Evolutionary conservation across 169 alveolate species (phyloP).

Genomic region (Miamiensis avidus): DNA sequence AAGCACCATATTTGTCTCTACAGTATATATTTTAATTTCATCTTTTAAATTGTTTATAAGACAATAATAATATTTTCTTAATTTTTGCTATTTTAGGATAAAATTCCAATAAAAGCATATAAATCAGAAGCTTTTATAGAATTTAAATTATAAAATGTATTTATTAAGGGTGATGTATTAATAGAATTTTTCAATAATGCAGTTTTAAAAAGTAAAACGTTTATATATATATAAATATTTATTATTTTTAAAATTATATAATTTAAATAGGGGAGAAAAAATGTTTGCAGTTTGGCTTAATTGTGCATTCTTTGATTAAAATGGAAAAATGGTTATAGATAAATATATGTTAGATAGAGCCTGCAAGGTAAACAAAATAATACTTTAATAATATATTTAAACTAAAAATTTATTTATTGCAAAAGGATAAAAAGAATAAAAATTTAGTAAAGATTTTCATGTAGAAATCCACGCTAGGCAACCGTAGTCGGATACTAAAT

Average conservation of each 20-base stretch:
- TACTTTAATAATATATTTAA: not conserved
- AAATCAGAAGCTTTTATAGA: constrained; percentile 38
- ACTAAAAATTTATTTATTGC: not conserved
- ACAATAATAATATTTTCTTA: too few relatives aligned
- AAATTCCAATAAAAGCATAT: constrained; percentile 21
- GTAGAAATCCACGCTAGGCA: constrained; percentile 44
- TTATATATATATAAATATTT: not conserved
- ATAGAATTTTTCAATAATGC: constrained; percentile 50
- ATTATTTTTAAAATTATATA: not conserved
- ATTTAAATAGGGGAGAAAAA: constrained; percentile 38
- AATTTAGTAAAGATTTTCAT: constrained; percentile 55
- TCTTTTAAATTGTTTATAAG: not conserved
- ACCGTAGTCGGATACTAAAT: too few relatives aligned
- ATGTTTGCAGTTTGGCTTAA: constrained; percentile 65
- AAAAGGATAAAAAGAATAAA: constrained; percentile 54
- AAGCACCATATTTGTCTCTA: not conserved
- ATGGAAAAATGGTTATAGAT: constrained; percentile 51
- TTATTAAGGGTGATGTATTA: constrained; percentile 54
- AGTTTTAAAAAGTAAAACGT: constrained; percentile 1
- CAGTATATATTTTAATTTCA: not conserved
- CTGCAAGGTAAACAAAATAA: constrained; percentile 18
- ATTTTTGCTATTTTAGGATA: too few relatives aligned
- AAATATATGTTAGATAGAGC: constrained; percentile 63
- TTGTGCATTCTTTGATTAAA: constrained; percentile 56
- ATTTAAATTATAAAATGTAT: constrained; percentile 14